Base-by-base conservation (phyloP, 148 eudicot genomes). In the Rhododendron williamsianum region DNA sequence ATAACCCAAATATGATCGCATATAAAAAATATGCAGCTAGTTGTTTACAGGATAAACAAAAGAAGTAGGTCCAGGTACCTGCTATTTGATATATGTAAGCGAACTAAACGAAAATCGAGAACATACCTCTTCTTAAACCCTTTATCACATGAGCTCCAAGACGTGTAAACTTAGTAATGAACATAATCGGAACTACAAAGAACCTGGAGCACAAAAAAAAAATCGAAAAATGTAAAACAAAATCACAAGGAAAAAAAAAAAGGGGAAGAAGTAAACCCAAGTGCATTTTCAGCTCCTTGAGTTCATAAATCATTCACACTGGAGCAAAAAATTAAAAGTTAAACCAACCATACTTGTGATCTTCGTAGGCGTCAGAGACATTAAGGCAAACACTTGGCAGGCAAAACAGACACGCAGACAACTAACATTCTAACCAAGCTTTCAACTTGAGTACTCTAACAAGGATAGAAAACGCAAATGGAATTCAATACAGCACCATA, bases 141-240 rank as follows among this genome's bases (percentile, higher is more conserved):
- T 76, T 81, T 7, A 86, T 43, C 41, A 48, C 81, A 56, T 82
- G 84, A 74, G 81, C 76, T 74, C 87, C 87, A 54, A 81, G 84
- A 21, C 60, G 87, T 30, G 84, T 54, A 81, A 86, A 74, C 36
- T 86, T 86, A 1, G 58, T 43, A 35, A 81, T 4, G 84, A 25
- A 86, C 87, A 86, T 86, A 73, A 30, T 80, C 10, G 52, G 38
- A n/a, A 60, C 18, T 21, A 45, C 49, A 30, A 36, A 81, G 72
- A 85, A 80, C 87, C 87, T 81, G 71, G 9, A 16, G n/a, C 36
- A 80, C 67, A 80, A 33, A 30, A 71, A 25, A 33, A 60, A 36
- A n/a, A 35, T 52, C 19, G 45, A 52, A 56, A 78, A 19, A 9
- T 4, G 5, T 23, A 13, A 77, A 38, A 67, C 27, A 9, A 10